These are phyloP conservation scores for Bipolaris cookei DNA, from an alignment of 2,329 filamentous ascomycete species.

Conservation along the genomic window DNA sequence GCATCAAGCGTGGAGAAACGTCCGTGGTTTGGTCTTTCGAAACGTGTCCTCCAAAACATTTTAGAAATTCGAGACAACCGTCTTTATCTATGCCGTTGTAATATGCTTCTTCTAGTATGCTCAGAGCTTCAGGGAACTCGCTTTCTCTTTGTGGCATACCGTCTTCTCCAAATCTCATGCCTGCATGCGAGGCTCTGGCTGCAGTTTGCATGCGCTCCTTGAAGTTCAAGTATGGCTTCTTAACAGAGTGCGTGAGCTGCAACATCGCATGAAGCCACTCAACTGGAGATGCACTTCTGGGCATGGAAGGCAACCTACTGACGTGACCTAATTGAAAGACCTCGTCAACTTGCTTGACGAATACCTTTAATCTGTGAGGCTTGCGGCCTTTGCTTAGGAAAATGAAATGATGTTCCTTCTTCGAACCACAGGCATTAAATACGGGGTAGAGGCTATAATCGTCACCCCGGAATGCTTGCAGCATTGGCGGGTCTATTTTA, in stretches of 20 bases:
- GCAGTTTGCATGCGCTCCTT: neutral
- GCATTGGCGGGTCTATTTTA: neutral
- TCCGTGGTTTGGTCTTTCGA: too few species aligned
- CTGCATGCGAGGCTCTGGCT: neutral
- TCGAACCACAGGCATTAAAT: neutral
- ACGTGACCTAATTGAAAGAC: neutral
- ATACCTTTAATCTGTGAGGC: neutral
- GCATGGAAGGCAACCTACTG: neutral
- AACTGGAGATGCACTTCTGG: neutral
- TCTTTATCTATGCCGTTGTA: too few species aligned
- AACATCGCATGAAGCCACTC: neutral
- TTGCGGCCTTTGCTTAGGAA: too few species aligned
- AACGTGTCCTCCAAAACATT: too few species aligned
- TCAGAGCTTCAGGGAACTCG: neutral
- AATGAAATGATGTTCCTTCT: neutral
- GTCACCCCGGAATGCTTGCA: neutral
- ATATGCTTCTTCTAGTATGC: neutral
- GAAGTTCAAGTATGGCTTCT: neutral
- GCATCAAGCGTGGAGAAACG: rapidly evolving
- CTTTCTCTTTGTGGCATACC: neutral
- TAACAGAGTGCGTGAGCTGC: neutral
- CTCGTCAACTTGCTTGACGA: neutral
- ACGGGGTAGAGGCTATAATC: neutral
- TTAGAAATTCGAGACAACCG: neutral
- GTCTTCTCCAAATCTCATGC: neutral